Percentiles rank a stretch among this genome's conserved stretches.
Conservation (phyloP, 164 flowering plant species). For the Magnolia kwangsiensis region DNA sequence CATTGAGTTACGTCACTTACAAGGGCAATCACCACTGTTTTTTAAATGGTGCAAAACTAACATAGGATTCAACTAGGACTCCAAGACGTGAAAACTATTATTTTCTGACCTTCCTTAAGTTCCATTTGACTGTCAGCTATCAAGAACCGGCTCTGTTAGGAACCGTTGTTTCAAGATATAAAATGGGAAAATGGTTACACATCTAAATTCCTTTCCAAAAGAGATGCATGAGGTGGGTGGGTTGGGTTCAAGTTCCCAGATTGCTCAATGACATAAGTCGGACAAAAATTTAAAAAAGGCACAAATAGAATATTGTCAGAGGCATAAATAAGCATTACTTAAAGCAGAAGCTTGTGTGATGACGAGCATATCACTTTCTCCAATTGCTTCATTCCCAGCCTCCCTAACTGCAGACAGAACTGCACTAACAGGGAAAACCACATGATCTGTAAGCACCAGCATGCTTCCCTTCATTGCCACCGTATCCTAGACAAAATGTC, state of each 20-base stretch:
- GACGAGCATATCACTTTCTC: constrained; percentile 41
- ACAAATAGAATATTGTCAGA: not conserved
- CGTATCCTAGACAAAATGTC: constrained; percentile 23
- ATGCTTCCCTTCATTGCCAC: constrained; percentile 19
- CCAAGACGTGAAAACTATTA: too few species aligned
- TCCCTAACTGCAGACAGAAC: constrained; percentile 33
- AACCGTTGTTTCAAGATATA: too few species aligned
- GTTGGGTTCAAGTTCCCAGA: too few species aligned
- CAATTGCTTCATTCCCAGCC: constrained; percentile 30
- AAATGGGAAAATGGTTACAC: too few species aligned
- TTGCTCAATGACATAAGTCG: too few species aligned
- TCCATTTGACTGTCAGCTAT: not conserved
- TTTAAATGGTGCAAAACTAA: too few species aligned
- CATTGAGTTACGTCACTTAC: too few species aligned
- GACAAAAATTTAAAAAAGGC: too few species aligned
- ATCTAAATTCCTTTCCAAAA: too few species aligned
- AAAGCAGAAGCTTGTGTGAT: constrained; percentile 59
- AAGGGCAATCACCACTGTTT: too few species aligned
- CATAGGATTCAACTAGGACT: too few species aligned
- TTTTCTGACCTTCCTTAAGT: not conserved
- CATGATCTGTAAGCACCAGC: constrained; percentile 51
- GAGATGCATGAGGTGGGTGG: too few species aligned
- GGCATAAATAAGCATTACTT: constrained; percentile 23
- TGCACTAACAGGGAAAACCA: constrained; percentile 28
- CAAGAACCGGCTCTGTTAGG: not conserved